Conservation (phyloP, 164 flowering plant species). For the Kingdonia uniflora region DNA sequence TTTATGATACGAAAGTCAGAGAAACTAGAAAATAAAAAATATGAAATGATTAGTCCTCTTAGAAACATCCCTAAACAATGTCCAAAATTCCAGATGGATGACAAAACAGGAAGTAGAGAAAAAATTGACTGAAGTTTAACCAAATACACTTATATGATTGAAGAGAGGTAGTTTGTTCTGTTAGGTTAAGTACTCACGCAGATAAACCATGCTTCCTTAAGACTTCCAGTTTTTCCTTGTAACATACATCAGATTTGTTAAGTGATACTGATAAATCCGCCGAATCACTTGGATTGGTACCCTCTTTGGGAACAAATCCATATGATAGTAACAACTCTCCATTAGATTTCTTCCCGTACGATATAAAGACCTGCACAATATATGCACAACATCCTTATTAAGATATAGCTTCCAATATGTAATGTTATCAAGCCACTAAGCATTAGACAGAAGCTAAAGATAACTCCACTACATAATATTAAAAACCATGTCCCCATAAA, state of each 20-base stretch:
- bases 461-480: no score
- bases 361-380: slow-evolving; percentile 68
- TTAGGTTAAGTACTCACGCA: slow-evolving; percentile 60
- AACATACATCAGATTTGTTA: slow-evolving; percentile 65
- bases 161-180: background rate
- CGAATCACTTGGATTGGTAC: slow-evolving; percentile 85
- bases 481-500: no score
- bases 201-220: slow-evolving; percentile 63
- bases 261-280: slow-evolving; percentile 68
- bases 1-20: background rate
- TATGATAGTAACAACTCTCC: slow-evolving; percentile 92
- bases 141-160: background rate
- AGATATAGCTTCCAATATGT: no score
- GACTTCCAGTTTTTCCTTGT: slow-evolving; percentile 63
- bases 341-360: slow-evolving; percentile 95
- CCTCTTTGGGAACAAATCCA: slow-evolving; percentile 92
- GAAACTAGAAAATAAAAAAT: background rate
- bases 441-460: no score
- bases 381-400: no score
- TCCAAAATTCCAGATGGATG: background rate
- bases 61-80: background rate
- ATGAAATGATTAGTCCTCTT: background rate
- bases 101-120: background rate
- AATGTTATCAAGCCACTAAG: no score
- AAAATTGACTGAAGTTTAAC: no score